Conservation (phyloP, 2,329 filamentous ascomycete genomes). For the Aspergillus sojae region DNA sequence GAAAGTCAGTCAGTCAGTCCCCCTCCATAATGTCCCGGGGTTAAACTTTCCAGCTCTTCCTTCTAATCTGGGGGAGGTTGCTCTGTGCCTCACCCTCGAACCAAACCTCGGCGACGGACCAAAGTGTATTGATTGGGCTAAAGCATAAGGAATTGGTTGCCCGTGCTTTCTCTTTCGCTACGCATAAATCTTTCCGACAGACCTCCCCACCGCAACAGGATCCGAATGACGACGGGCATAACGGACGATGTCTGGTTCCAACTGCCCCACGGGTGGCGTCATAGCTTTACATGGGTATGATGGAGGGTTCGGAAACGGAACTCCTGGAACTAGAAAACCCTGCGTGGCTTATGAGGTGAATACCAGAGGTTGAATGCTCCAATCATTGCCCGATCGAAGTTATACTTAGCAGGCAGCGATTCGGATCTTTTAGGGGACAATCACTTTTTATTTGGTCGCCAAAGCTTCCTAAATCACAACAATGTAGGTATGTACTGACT, state of each 20-base stretch:
- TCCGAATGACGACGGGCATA: not conserved
- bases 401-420: not conserved
- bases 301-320: not conserved
- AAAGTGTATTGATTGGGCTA: not conserved
- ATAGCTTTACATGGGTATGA: slow-evolving; percentile 1
- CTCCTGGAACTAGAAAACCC: not conserved
- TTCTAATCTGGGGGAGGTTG: not conserved
- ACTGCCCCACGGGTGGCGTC: slow-evolving; percentile 17
- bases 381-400: not conserved
- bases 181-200: not conserved
- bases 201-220: too few relatives aligned
- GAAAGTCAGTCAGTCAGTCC: not conserved
- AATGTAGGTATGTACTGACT: not conserved
- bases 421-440: slow-evolving; percentile 9
- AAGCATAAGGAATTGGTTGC: not conserved
- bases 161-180: not conserved
- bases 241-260: slow-evolving; percentile 12
- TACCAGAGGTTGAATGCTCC: not conserved
- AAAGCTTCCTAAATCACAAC: not conserved
- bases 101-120: slow-evolving; percentile 2
- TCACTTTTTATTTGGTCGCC: not conserved
- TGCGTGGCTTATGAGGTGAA: not conserved
- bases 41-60: not conserved
- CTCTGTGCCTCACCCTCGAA: not conserved
- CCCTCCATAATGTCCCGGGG: slow-evolving; percentile 2